A percentile compares a stretch with the other conserved stretches of the same genome.
These are phyloP conservation scores for Penicillium olsonii DNA, from an alignment of 2,329 filamentous ascomycete species.

Conservation along the genomic window DNA sequence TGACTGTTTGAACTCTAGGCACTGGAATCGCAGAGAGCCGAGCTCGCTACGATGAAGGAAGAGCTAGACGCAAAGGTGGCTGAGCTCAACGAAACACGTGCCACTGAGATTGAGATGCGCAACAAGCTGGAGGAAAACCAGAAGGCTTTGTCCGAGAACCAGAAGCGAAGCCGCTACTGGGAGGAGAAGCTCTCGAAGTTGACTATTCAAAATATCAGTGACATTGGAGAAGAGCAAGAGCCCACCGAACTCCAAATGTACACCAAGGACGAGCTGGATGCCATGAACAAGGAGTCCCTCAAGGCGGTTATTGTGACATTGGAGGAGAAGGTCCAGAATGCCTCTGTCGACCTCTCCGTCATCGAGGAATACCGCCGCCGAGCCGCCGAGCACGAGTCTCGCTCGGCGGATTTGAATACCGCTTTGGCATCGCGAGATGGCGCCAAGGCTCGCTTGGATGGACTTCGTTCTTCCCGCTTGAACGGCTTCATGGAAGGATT, in stretches of 20 bases:
- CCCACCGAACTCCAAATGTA: conserved; percentile 67
- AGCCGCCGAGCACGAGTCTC: conserved; percentile 76
- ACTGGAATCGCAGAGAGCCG: conserved; percentile 75
- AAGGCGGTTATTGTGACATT: conserved; percentile 67
- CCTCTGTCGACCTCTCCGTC: conserved; percentile 84
- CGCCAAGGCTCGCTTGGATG: conserved; percentile 89
- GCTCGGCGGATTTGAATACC: conserved; percentile 78
- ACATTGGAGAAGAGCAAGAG: conserved; percentile 60
- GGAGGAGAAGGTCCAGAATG: conserved; percentile 78
- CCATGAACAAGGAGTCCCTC: conserved; percentile 63
- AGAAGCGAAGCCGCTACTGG: conserved; percentile 83
- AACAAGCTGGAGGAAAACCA: conserved; percentile 97
- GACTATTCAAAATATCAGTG: conserved; percentile 75
- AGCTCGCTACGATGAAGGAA: conserved; percentile 75
- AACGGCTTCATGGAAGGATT: conserved; percentile 99
- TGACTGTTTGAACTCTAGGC: conserved; percentile 47
- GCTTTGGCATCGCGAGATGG: conserved; percentile 78
- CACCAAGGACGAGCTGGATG: conserved; percentile 68
- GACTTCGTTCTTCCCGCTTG: conserved; percentile 82
- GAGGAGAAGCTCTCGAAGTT: conserved; percentile 86
- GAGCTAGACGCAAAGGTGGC: conserved; percentile 83
- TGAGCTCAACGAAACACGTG: conserved; percentile 85
- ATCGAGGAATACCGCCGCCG: conserved; percentile 84
- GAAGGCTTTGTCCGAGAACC: conserved; percentile 82
- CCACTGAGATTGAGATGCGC: conserved; percentile 93